phyloP scores from a whole-genome alignment of 306 rosid genomes.

The Prunus fruticosa region DNA sequence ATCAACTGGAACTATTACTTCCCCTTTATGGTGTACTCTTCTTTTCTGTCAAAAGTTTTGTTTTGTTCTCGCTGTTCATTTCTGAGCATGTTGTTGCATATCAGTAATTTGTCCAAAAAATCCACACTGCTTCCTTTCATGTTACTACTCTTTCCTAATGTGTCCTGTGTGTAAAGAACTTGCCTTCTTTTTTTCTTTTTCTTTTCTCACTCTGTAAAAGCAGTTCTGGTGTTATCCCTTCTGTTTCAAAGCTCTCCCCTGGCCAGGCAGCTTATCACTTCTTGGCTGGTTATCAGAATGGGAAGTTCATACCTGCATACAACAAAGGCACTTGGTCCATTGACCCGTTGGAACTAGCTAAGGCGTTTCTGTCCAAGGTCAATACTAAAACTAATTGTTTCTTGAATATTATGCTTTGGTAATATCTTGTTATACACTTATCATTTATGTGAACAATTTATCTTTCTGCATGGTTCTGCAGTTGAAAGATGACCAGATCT shows the following conservation, averaged over 20 bases:
- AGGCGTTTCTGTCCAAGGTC: conserved; percentile 40
- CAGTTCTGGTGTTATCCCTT: conserved; percentile 38
- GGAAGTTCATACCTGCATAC: conserved; percentile 47
- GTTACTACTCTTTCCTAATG: not conserved
- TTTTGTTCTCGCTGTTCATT: not conserved
- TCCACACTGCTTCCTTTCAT: not conserved
- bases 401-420: not conserved
- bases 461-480: conserved; percentile 22
- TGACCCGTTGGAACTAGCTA: conserved; percentile 36
- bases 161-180: not conserved
- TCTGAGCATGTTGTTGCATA: not conserved
- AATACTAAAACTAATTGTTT: not conserved
- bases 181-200: not conserved
- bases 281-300: conserved; percentile 46
- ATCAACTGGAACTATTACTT: not conserved
- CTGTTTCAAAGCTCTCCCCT: conserved; percentile 42
- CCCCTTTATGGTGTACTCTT: too few species aligned
- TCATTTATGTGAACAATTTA: not conserved
- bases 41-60: not conserved
- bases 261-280: conserved; percentile 56
- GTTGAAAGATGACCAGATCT: conserved; percentile 38
- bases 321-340: conserved; percentile 27
- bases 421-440: not conserved
- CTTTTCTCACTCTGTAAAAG: conserved; percentile 10
- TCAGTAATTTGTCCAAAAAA: not conserved